phyloP scores from a whole-genome alignment of 169 alveolate genomes.

The Miamiensis avidus region DNA sequence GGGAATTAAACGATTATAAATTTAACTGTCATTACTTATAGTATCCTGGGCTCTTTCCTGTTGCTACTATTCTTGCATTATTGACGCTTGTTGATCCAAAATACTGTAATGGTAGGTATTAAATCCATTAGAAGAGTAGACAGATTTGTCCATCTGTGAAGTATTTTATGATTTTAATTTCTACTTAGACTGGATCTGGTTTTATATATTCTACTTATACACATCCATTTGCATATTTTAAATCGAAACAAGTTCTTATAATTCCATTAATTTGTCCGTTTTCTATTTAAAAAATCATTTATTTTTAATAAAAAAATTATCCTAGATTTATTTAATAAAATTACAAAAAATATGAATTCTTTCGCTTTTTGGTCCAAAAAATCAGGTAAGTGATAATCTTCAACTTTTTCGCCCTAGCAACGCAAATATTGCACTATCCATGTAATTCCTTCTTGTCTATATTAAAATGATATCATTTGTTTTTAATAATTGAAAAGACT shows the following conservation, averaged over 20 bases:
- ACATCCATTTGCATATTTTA: neutral
- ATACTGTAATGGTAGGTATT: neutral
- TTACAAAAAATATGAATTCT: neutral
- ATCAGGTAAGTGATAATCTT: neutral
- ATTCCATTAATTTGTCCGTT: neutral
- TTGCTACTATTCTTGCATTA: neutral
- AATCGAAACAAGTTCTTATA: neutral
- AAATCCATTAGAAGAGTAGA: neutral
- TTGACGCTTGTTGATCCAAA: neutral
- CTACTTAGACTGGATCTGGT: too few relatives aligned
- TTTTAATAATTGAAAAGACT: too few relatives aligned
- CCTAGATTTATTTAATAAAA: too few relatives aligned
- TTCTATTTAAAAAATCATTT: too few relatives aligned
- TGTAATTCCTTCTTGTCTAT: neutral
- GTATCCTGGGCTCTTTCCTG: neutral
- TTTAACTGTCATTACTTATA: too few relatives aligned
- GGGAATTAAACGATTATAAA: neutral
- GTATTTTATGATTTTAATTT: too few relatives aligned
- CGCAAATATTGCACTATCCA: neutral
- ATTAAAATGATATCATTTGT: too few relatives aligned
- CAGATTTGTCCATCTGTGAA: neutral
- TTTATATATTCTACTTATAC: too few relatives aligned
- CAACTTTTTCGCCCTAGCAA: neutral
- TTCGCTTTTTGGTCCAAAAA: neutral
- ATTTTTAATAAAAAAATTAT: too few relatives aligned